Percentiles rank a stretch among this genome's conserved stretches.
Evolutionary conservation across 257 asterid genomes (phyloP).

Genomic region (Linaria vulgaris): DNA sequence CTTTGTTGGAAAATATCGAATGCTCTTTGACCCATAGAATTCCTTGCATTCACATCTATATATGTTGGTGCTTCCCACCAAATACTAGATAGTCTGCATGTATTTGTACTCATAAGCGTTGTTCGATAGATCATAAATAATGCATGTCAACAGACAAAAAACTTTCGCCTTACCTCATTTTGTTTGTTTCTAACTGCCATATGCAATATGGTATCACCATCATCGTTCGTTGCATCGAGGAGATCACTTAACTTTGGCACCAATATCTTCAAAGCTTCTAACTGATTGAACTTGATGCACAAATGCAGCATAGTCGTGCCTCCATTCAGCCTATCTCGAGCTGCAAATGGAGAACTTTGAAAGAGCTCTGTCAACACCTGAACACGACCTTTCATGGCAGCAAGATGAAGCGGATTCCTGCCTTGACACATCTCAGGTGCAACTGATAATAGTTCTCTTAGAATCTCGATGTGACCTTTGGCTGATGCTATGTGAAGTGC

Average conservation of each 20-base stretch:
- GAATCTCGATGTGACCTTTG: constrained; percentile 37
- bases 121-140: too few species aligned
- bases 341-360: constrained; percentile 30
- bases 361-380: constrained; percentile 30
- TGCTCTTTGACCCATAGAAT: constrained; percentile 34
- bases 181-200: constrained; percentile 31
- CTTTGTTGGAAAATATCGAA: constrained; percentile 19
- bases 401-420: constrained; percentile 54
- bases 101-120: not conserved
- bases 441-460: constrained; percentile 13
- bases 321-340: constrained; percentile 32
- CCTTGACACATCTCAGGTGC: constrained; percentile 53
- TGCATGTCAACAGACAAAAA: not conserved
- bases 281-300: constrained; percentile 36
- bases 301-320: constrained; percentile 42
- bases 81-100: constrained; percentile 38
- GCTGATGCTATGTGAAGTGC: constrained; percentile 51
- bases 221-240: constrained; percentile 28
- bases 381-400: constrained; percentile 47
- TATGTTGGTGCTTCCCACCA: constrained; percentile 24
- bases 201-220: constrained; percentile 45
- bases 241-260: constrained; percentile 22
- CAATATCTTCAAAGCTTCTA: constrained; percentile 37
- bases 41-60: constrained; percentile 31
- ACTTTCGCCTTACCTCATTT: constrained; percentile 37